Percentiles rank a stretch among this genome's conserved stretches.
Evolutionary conservation across 371 early-diverging fungal genomes (phyloP).

Genomic region (Mortierella polycephala): DNA sequence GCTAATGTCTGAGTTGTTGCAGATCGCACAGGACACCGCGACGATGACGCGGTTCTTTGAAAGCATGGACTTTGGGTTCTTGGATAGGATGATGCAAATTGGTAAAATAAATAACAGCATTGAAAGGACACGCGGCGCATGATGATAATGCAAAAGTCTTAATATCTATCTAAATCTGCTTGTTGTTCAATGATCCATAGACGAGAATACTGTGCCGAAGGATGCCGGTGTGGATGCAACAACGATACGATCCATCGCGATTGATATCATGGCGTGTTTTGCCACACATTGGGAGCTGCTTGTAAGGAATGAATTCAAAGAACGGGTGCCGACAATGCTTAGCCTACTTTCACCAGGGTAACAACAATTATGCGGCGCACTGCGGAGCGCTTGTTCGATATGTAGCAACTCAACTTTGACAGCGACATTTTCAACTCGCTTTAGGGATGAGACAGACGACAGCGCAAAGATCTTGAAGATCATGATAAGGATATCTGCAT

Average conservation of each 20-base stretch:
- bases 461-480: slow-evolving; percentile 45
- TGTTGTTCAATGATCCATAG: slow-evolving; percentile 4
- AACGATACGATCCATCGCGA: slow-evolving; percentile 29
- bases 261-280: slow-evolving; percentile 43
- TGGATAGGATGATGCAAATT: slow-evolving; percentile 48
- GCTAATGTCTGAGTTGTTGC: slow-evolving; percentile 40
- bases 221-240: slow-evolving; percentile 39
- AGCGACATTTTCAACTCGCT: not conserved
- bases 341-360: slow-evolving; percentile 38
- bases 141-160: no score
- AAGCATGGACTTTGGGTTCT: slow-evolving; percentile 42
- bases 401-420: not conserved
- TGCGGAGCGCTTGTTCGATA: not conserved
- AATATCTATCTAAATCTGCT: not conserved
- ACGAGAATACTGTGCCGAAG: slow-evolving; percentile 26
- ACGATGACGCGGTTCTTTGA: slow-evolving; percentile 43
- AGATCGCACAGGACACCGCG: slow-evolving; percentile 20
- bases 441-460: slow-evolving; percentile 27
- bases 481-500: slow-evolving; percentile 36
- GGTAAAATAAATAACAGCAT: slow-evolving; percentile 18
- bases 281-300: slow-evolving; percentile 40
- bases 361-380: no score
- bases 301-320: slow-evolving; percentile 48
- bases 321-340: slow-evolving; percentile 38
- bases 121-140: not conserved